Percentiles rank a stretch among this genome's conserved stretches.
Evolutionary conservation across 345 rosid genomes (phyloP).

Genomic region (Gossypium ekmanianum): DNA sequence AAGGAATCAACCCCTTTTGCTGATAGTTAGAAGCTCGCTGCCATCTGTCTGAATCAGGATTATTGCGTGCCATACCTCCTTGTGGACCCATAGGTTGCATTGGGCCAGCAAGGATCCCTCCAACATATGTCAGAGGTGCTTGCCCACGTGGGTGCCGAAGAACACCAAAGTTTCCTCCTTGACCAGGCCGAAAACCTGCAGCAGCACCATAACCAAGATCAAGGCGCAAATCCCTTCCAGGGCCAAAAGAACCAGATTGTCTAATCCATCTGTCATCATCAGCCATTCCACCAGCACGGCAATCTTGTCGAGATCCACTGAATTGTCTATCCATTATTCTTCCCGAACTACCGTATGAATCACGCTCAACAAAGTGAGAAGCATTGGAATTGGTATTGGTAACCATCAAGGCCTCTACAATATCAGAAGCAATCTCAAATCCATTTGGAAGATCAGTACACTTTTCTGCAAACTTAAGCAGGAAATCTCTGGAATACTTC

Average conservation of each 20-base stretch:
- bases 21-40: constrained; percentile 61
- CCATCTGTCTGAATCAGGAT: constrained; percentile 80
- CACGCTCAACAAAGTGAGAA: constrained; percentile 52
- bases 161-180: constrained; percentile 74
- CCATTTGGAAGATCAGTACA: constrained; percentile 66
- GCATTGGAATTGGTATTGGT: constrained; percentile 27
- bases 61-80: constrained; percentile 61
- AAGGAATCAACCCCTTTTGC: constrained; percentile 76
- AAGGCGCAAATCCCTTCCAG: constrained; percentile 49
- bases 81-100: constrained; percentile 65
- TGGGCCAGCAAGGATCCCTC: constrained; percentile 76
- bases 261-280: constrained; percentile 78
- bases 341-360: constrained; percentile 50
- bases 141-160: constrained; percentile 66
- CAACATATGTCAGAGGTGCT: constrained; percentile 37
- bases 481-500: constrained; percentile 94
- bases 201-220: constrained; percentile 48
- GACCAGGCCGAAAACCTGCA: constrained; percentile 57
- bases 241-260: constrained; percentile 39
- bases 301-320: constrained; percentile 60
- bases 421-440: constrained; percentile 35
- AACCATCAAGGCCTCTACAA: constrained; percentile 37
- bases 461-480: constrained; percentile 67
- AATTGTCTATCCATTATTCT: constrained; percentile 60
- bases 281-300: constrained; percentile 52